These are phyloP conservation scores for Hypoxylon fragiforme DNA, from an alignment of 495 filamentous ascomycete genomes.

Conservation along the genomic window DNA sequence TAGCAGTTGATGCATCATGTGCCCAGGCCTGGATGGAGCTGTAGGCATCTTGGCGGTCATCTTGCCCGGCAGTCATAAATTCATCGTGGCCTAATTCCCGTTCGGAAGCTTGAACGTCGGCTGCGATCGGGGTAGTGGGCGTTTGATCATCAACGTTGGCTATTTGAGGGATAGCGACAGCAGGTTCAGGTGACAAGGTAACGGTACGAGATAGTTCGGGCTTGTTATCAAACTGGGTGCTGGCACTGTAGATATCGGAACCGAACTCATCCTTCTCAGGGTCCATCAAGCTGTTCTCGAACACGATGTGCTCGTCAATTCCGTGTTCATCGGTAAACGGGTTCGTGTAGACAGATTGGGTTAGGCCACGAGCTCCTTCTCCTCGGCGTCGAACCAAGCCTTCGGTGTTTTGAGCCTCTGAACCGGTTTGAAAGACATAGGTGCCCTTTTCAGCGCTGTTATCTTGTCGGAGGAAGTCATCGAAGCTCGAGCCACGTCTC, in stretches of 20 bases:
- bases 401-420: slow-evolving; percentile 41
- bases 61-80: slow-evolving; percentile 52
- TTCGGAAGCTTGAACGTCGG: slow-evolving; percentile 26
- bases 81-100: slow-evolving; percentile 46
- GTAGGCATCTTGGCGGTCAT: slow-evolving; percentile 44
- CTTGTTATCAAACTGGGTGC: slow-evolving; percentile 41
- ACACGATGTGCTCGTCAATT: slow-evolving; percentile 49
- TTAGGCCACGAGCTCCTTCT: slow-evolving; percentile 54
- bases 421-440: slow-evolving; percentile 56
- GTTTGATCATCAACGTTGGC: slow-evolving; percentile 38
- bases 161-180: slow-evolving; percentile 28
- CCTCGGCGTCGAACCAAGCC: slow-evolving; percentile 51
- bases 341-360: slow-evolving; percentile 57
- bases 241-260: slow-evolving; percentile 57
- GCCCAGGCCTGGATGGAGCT: slow-evolving; percentile 61
- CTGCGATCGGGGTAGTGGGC: slow-evolving; percentile 2
- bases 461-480: slow-evolving; percentile 56
- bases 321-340: slow-evolving; percentile 63
- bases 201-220: slow-evolving; percentile 18
- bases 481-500: slow-evolving; percentile 50
- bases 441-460: slow-evolving; percentile 48
- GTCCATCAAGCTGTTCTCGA: slow-evolving; percentile 40
- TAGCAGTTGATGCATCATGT: slow-evolving; percentile 43
- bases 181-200: slow-evolving; percentile 29
- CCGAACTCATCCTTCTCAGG: slow-evolving; percentile 51